phyloP scores from a whole-genome alignment of 805 yeast genomes.

The Grigorovia humatica region DNA sequence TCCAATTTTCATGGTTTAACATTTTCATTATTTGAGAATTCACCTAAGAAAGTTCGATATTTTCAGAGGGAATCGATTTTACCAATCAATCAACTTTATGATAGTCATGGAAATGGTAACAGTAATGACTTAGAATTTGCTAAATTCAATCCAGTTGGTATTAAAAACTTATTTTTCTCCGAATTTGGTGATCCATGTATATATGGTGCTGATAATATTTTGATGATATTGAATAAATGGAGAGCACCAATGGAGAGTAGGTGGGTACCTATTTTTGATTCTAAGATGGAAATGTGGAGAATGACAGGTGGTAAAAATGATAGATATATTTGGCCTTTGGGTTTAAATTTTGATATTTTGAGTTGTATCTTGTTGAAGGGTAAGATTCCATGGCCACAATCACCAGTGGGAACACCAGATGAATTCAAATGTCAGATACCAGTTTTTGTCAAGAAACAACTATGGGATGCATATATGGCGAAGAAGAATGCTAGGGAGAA shows the following conservation, averaged over 20 bases:
- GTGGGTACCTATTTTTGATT: slow-evolving; percentile 79
- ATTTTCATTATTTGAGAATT: slow-evolving; percentile 22
- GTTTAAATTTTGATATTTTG: slow-evolving; percentile 58
- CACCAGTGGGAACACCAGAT: slow-evolving; percentile 78
- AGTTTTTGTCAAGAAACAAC: slow-evolving; percentile 29
- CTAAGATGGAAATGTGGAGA: slow-evolving; percentile 36
- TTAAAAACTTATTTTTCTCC: slow-evolving; percentile 70
- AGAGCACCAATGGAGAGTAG: slow-evolving; percentile 61
- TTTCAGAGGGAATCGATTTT: slow-evolving; percentile 37
- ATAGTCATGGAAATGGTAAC: slow-evolving; percentile 3
- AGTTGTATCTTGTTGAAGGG: slow-evolving; percentile 71
- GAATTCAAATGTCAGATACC: slow-evolving; percentile 69
- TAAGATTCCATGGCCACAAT: slow-evolving; percentile 52
- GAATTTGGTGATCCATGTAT: slow-evolving; percentile 85
- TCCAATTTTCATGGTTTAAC: slow-evolving; percentile 21
- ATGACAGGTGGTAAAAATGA: slow-evolving; percentile 43
- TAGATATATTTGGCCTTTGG: slow-evolving; percentile 81
- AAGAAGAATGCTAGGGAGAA: slow-evolving; percentile 16
- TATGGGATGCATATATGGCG: slow-evolving; percentile 21
- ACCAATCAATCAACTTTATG: slow-evolving; percentile 29
- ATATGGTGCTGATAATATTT: slow-evolving; percentile 66
- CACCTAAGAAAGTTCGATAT: slow-evolving; percentile 23
- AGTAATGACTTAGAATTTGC: slow-evolving; percentile 4
- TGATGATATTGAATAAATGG: slow-evolving; percentile 70
- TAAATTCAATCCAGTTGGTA: slow-evolving; percentile 27